Conservation (phyloP, 176 grass and related monocot species). For the Tuctoria greenei region DNA sequence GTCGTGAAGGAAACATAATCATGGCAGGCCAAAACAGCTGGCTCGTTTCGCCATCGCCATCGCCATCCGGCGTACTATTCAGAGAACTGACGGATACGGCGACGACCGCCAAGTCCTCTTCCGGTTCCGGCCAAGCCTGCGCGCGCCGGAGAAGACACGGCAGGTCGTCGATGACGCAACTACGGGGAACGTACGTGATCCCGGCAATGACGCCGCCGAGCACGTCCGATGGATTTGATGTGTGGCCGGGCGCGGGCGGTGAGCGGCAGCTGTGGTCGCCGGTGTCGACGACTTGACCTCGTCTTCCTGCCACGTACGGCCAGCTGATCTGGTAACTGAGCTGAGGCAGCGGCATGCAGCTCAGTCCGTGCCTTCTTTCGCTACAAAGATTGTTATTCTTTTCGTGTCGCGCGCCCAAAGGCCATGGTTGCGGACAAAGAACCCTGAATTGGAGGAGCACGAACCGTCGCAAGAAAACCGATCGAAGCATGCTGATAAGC, state of each 20-base stretch:
- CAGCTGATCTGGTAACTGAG: background rate
- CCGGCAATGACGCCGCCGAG: background rate
- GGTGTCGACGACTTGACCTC: background rate
- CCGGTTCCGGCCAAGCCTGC: conserved; percentile 4
- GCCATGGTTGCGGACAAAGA: background rate
- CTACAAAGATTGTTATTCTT: background rate
- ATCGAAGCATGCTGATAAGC: background rate
- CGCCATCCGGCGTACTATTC: no score
- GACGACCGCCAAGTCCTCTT: background rate
- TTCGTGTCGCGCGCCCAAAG: background rate
- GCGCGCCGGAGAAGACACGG: conserved; percentile 32
- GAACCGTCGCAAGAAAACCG: background rate
- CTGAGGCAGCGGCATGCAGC: background rate
- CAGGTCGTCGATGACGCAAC: background rate
- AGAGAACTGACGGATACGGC: conserved; percentile 15
- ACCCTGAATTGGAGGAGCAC: background rate
- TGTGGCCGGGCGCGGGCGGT: background rate
- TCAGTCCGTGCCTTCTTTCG: background rate
- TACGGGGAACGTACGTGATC: background rate
- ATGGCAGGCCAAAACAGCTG: background rate
- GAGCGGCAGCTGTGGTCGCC: background rate
- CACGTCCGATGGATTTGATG: background rate
- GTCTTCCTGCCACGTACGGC: background rate
- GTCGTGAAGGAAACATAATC: background rate
- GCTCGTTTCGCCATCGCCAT: no score